These are phyloP conservation scores for Paramecium sexaurelia DNA, from an alignment of 73 alveolate genomes.

Conservation along the genomic window DNA sequence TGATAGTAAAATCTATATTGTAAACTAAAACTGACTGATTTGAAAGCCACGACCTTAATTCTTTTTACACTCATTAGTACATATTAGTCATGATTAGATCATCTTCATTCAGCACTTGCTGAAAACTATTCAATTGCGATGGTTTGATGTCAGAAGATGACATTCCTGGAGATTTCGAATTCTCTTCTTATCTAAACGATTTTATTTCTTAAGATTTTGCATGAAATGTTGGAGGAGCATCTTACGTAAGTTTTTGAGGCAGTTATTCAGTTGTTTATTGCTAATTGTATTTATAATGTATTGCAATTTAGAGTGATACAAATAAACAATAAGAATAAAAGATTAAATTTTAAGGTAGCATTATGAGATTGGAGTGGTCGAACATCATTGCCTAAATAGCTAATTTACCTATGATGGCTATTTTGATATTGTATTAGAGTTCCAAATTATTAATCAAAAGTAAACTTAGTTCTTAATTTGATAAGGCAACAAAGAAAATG, in stretches of 20 bases:
- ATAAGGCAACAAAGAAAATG: not conserved
- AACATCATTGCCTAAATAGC: not conserved
- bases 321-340: not conserved
- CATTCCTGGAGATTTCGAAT: not conserved
- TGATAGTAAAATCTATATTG: not conserved
- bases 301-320: not conserved
- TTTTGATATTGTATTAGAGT: not conserved
- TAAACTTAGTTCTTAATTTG: not conserved
- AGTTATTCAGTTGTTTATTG: not conserved
- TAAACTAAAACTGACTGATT: not conserved
- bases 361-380: not conserved
- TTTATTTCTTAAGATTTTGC: not conserved
- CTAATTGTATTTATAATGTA: not conserved
- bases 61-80: not conserved
- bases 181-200: not conserved
- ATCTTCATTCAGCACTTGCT: not conserved
- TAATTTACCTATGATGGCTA: not conserved
- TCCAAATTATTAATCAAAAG: not conserved
- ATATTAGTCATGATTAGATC: not conserved
- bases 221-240: slow-evolving; percentile 15
- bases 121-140: not conserved
- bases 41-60: slow-evolving; percentile 22
- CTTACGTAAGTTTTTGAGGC: not conserved
- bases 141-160: not conserved
- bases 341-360: not conserved